Evolutionary conservation across 176 grass and related monocot species (phyloP), one percentile per base, ranked within the genome.

Genomic region (Carex scoparia): DNA sequence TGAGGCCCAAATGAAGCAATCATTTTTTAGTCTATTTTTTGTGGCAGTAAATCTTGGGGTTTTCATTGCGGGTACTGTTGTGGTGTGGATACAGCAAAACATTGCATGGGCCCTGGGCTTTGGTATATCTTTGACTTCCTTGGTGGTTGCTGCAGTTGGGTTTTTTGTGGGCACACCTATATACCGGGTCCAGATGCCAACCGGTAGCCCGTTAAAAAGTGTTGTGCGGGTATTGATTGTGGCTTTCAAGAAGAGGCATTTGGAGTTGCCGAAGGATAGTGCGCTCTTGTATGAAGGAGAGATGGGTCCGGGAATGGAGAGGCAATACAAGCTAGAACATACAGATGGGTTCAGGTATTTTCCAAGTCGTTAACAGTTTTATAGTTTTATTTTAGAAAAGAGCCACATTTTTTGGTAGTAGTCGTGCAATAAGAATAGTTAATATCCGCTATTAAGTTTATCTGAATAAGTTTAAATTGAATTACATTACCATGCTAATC

Each of bases 61-160:
- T 77, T 91, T 98, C 84, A 90, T 89, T 69, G 87, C 91, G 0
- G 93, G 95, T 68, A 94, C 88, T 18, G 69, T 90, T 65, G 46
- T 98, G 46, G 93, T 93, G n/a, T 95, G 95, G 95, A 81, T 95
- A 81, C 93, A 98, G 61, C 86, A 93, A 87, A 93, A 95, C 81
- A 82, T 98, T 65, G 83, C 87, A 65, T 98, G 95, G 91, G 82
- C 85, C 60, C 70, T 98, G 82, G 95, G 93, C 79, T 98, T 98
- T 56, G 93, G 88, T 65, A 94, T 98, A 38, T 86, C 95, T 60
- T 89, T 35, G 10, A 37, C 88, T 79, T 90, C 91, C 84, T 75
- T 98, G 57, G 18, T 90, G 83, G 19, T 93, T 8, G 95, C 93
- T 38, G 63, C 88, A 68, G 35, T 80, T 55, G 86, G 79, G 59